Conservation (phyloP, 73 alveolate species). For the Paramecium pentaurelia region DNA sequence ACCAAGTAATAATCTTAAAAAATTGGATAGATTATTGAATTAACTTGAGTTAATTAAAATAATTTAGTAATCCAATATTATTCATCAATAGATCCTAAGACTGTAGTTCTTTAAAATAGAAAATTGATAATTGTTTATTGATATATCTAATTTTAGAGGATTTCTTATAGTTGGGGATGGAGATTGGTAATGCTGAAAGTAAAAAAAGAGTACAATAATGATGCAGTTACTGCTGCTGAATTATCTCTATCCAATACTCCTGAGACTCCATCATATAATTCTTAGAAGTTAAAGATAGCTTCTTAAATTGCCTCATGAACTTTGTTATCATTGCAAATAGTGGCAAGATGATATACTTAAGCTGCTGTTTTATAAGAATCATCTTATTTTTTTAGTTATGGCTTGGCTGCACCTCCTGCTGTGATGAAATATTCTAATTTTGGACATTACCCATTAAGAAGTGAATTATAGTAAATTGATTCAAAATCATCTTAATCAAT, state of each 20-base stretch:
- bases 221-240: neutral
- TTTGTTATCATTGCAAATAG: neutral
- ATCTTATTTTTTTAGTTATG: neutral
- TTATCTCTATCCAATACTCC: conserved; percentile 4
- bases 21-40: neutral
- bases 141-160: neutral
- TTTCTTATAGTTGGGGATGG: neutral
- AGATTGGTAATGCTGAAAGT: neutral
- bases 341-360: neutral
- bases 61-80: neutral
- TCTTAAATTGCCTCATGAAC: neutral
- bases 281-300: conserved; percentile 1
- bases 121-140: neutral
- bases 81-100: neutral
- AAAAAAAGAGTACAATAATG: neutral
- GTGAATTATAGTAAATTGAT: neutral
- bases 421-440: neutral
- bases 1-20: neutral
- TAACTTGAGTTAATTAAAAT: neutral
- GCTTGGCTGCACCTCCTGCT: conserved; percentile 27
- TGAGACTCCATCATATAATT: neutral
- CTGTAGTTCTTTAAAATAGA: neutral
- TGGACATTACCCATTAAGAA: neutral
- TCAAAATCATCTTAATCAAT: conserved; percentile 21
- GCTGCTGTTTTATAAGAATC: conserved; percentile 10